Base-by-base conservation (phyloP, 192 early-diverging fungal genomes). In the Fimicolochytrium jonesii region DNA sequence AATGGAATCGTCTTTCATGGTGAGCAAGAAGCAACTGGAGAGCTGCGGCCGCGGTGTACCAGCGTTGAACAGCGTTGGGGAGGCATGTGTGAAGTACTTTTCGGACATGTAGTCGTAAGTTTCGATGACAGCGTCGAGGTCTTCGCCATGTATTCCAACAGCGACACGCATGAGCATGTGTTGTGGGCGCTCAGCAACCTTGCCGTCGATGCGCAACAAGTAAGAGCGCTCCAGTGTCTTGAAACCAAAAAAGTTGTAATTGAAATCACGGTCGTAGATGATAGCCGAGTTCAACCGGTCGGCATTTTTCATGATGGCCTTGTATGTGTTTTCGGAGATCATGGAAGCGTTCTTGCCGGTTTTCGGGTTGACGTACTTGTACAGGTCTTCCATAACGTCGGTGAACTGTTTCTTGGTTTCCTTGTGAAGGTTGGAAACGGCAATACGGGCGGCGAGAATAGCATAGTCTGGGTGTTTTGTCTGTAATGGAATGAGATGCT, bases 161-260 rank as follows among this genome's bases (percentile, higher is more conserved):
- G 92, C 77, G 17, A 99, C 94, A 66, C 96, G 90, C 96, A 99
- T 99, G 41, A 99, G 73, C 88, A 99, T 79, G 74, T 98, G 96
- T 73, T 98, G 96, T 17, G 96, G 96, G 32, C 96, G 73, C 77
- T 98, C 94, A 2, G 90, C 94, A 29, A 94, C 86, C 52, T 86
- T 85, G 31, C 87, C 86, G 60, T 91, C 86, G 73, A 97, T 88
- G 52, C 85, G 81, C 56, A 99, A 77, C 23, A 99, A 82, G 66
- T 99, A 99, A 35, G 88, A 91, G 23, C 96, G 87, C 78, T 99
- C 96, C 6, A 99, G 84, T 10, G 94, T 99, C 80, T 99, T 99
- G 88, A 97, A 97, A 7, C 96, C 96, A 87, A 99, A 99, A 81
- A 86, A 99, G 78, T 94, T 94, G 83, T 97, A 99, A 65, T 86